A percentile compares a stretch with the other conserved stretches of the same genome.
Conservation (phyloP, 768 basidiomycete species). For the Rhodosporidiobolus odoratus region DNA sequence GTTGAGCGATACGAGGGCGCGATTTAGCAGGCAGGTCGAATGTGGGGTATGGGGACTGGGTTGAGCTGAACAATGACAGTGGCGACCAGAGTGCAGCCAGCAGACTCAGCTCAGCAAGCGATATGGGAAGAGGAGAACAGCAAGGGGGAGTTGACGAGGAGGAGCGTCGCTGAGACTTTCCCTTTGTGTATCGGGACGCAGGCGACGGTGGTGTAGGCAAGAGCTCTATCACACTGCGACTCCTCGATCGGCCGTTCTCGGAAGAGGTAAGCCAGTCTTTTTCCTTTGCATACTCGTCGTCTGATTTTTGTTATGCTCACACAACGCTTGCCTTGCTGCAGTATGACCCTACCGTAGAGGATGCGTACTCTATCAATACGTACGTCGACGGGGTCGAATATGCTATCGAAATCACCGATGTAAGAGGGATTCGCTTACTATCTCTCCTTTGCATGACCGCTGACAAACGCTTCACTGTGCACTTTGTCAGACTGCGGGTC, state of each 20-base stretch:
- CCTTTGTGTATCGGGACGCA: background rate
- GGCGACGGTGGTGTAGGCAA: conserved; percentile 38
- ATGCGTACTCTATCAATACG: conserved; percentile 12
- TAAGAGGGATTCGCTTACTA: background rate
- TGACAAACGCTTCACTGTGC: background rate
- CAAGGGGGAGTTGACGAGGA: background rate
- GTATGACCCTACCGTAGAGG: conserved; percentile 32
- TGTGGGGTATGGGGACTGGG: too few relatives aligned
- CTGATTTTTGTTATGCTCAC: too few relatives aligned
- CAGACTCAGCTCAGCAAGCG: background rate
- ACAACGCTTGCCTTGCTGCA: background rate
- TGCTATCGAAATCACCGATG: conserved; percentile 25
- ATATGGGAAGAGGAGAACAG: background rate
- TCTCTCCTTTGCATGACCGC: background rate
- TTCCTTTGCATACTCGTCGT: too few relatives aligned
- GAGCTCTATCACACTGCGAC: conserved; percentile 14
- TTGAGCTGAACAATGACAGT: too few relatives aligned
- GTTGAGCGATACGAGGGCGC: background rate
- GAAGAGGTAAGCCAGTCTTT: conserved; percentile 4
- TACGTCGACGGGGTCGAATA: conserved; percentile 28
- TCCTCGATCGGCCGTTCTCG: conserved; percentile 15
- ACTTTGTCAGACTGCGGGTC: conserved; percentile 24
- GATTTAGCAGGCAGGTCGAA: background rate
- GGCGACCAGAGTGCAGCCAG: too few relatives aligned
- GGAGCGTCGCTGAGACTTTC: background rate